Percentiles rank a stretch among this genome's conserved stretches.
These are phyloP conservation scores for Trichocladium uniseriatum DNA, from an alignment of 495 filamentous ascomycete species.

Conservation along the genomic window DNA sequence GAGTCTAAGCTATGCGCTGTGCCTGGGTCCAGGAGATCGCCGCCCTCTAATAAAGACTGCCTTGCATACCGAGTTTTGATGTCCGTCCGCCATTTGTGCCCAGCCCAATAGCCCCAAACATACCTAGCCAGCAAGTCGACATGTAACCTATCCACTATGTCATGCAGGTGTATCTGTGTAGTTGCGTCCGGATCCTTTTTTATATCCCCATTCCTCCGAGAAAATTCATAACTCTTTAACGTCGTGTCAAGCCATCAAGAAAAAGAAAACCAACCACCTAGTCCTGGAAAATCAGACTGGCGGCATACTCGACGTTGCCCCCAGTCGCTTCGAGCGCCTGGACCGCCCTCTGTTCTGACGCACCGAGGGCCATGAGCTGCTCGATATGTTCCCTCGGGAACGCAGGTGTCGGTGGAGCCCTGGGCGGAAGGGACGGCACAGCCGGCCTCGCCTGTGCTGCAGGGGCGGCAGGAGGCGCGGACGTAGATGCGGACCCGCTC, in stretches of 20 bases:
- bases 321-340: slow-evolving; percentile 71
- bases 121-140: neutral
- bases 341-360: slow-evolving; percentile 65
- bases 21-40: neutral
- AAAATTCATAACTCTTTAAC: slow-evolving; percentile 1
- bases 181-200: slow-evolving; percentile 1
- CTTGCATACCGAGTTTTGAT: neutral
- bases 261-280: slow-evolving; percentile 5
- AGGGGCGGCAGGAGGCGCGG: slow-evolving; percentile 26
- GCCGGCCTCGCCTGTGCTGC: slow-evolving; percentile 1
- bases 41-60: neutral
- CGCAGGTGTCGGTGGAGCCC: slow-evolving; percentile 16
- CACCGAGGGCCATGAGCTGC: slow-evolving; percentile 69
- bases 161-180: neutral
- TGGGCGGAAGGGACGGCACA: neutral
- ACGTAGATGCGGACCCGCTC: slow-evolving; percentile 39
- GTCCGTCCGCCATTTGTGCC: neutral
- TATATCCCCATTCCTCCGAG: neutral
- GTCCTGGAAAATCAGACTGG: slow-evolving; percentile 66
- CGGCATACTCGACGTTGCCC: slow-evolving; percentile 80
- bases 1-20: slow-evolving; percentile 4
- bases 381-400: slow-evolving; percentile 56
- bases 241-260: neutral
- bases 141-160: neutral
- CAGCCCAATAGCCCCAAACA: neutral